A percentile compares a stretch with the other conserved stretches of the same genome.
Conservation (phyloP, 768 basidiomycete genomes). For the Mycena albidolilacea region DNA sequence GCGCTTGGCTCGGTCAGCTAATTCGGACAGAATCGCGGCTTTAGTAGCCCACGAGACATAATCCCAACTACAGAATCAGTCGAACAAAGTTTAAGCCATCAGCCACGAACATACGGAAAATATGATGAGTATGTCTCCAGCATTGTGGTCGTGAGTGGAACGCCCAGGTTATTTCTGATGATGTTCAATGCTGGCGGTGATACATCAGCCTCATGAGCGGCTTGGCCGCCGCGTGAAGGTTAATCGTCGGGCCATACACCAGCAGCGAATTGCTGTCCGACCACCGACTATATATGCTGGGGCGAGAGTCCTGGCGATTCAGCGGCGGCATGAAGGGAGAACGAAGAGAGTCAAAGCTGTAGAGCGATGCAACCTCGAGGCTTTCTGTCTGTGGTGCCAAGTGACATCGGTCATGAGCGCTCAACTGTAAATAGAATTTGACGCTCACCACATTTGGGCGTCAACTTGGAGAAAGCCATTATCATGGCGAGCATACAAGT, state of each 20-base stretch:
- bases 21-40: neutral
- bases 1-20: neutral
- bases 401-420: too few relatives aligned
- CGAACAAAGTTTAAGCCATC: neutral
- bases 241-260: neutral
- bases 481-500: too few relatives aligned
- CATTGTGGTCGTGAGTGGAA: neutral
- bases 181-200: neutral
- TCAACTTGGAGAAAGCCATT: too few relatives aligned
- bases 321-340: neutral
- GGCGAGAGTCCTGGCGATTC: neutral
- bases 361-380: too few relatives aligned
- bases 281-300: neutral
- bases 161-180: neutral
- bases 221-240: neutral
- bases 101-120: too few relatives aligned
- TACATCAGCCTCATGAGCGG: neutral
- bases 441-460: too few relatives aligned
- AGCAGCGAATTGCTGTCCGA: too few relatives aligned
- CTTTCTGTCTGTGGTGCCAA: too few relatives aligned
- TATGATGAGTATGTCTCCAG: neutral
- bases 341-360: neutral
- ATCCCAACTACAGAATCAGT: neutral
- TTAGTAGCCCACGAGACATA: neutral
- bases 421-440: too few relatives aligned